Base-by-base conservation (phyloP, 352 stramenopile genomes). In the Phytopythium aichiense region DNA sequence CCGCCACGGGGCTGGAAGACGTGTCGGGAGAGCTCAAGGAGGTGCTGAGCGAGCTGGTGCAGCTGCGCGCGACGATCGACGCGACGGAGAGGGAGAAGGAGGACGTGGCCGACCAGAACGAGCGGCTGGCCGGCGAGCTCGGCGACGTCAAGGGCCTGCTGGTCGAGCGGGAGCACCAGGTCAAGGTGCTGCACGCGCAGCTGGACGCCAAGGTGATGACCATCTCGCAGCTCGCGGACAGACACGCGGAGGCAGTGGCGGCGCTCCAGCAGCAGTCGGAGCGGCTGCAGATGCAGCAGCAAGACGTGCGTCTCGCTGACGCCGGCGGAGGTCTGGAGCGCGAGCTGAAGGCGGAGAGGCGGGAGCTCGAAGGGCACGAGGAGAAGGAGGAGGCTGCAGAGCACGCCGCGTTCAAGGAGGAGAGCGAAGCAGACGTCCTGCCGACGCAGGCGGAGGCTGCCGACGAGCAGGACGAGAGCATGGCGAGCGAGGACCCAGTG, bases 201-300 rank as follows among this genome's bases (percentile, higher is more conserved):
- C 61, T 88, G 23, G 74, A 87, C 63, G 64, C 65, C 15, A 77
- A 84, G 56, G 22, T 79, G 12, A 68, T 75, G 63, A 82, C 52
- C 37, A 86, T 71, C 67, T 79, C 60, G 56, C 75, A 68, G 56
- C 71, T 78, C 59, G 64, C 72, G 23, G 66, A 58, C 8, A 72
- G 71, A 22, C 52, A 73, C 40, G 67, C 48, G 7, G 56, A n/a
- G 5, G 69, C 84, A 25, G 59, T 76, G 30, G 63, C 65, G 48
- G 37, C 61, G 43, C 54, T 88, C 6, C 63, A 77, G 23, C 61
- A 74, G 42, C 67, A 86, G 52, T 69, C 71, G 28, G 66, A 76
- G 33, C 58, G 67, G 5, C 56, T 76, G 50, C 46, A 54, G 33
- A 49, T 54, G 31, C 69, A 60, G 54, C 64, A 68, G 42, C 58